Percentiles rank a stretch among this genome's conserved stretches.
These are phyloP conservation scores for Penicillium sp. DNA, from an alignment of 2,329 filamentous ascomycete genomes.

Conservation along the genomic window DNA sequence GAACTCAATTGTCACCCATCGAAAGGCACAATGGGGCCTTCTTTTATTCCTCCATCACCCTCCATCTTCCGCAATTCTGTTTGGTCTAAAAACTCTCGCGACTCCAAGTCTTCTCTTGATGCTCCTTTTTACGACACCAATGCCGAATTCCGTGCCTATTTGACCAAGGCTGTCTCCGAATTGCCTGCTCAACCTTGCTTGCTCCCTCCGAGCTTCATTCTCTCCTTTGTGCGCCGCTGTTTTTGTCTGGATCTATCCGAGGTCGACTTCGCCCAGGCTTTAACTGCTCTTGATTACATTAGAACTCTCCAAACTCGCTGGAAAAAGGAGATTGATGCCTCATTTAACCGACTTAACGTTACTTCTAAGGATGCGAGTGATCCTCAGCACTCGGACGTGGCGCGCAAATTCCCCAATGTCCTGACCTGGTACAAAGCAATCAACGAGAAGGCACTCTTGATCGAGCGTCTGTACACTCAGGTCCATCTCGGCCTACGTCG, in stretches of 20 bases:
- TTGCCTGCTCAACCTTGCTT: conserved; percentile 60
- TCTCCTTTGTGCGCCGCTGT: conserved; percentile 58
- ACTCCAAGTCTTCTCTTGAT: conserved; percentile 26
- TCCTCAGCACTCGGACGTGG: conserved; percentile 44
- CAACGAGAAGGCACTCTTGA: conserved; percentile 50
- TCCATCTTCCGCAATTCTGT: conserved; percentile 34
- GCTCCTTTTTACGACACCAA: conserved; percentile 32
- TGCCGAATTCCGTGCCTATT: conserved; percentile 42
- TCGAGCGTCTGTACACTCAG: conserved; percentile 59
- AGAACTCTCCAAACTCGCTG: conserved; percentile 62
- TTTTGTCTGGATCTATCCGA: conserved; percentile 56
- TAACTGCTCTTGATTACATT: conserved; percentile 65
- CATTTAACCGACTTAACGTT: conserved; percentile 55
- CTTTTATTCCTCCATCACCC: conserved; percentile 25
- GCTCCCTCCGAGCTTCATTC: conserved; percentile 62
- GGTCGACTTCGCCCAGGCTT: conserved; percentile 64
- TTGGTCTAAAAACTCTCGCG: conserved; percentile 22
- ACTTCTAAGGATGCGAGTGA: conserved; percentile 49
- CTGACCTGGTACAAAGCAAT: conserved; percentile 55
- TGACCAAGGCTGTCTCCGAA: conserved; percentile 55
- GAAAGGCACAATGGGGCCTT: conserved; percentile 23
- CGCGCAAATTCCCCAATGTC: conserved; percentile 53
- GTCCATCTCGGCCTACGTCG: conserved; percentile 61
- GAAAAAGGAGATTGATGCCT: conserved; percentile 56
- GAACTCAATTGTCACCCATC: conserved; percentile 60